Base-by-base conservation (phyloP, 2,329 filamentous ascomycete genomes). In the Sporothrix pallida region DNA sequence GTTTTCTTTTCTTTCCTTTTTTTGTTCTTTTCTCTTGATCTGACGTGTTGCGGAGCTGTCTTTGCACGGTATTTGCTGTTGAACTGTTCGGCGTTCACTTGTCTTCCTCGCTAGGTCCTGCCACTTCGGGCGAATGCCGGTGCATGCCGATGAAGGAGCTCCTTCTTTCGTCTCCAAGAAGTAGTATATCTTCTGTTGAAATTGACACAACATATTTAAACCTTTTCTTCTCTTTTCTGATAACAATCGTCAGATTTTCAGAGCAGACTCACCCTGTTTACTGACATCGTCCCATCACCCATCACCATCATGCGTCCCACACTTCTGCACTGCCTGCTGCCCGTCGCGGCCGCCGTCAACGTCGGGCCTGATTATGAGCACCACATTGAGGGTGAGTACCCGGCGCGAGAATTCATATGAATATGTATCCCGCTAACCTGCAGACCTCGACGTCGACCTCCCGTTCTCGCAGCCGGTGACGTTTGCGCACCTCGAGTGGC, bases 401-500 rank as follows among this genome's bases (percentile, higher is more conserved):
- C 50, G 2, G 12, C 1, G 12, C 7, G 20, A 13, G 3, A 31
- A 31, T 2, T 54, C 50, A n/a, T n/a, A n/a, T n/a, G n/a, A n/a
- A n/a, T n/a, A n/a, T n/a, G n/a, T n/a, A n/a, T n/a, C n/a, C n/a
- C n/a, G n/a, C n/a, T n/a, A n/a, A n/a, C 2, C 17, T 54, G 54
- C 10, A 15, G 74, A 75, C 58, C 72, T 75, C 37, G 74, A 75
- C 26, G 72, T 71, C 50, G 72, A 75, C 37, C 70, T 75, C 2
- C 74, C 74, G 2, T 75, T 75, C 37, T 75, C 74, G 8, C 72
- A 74, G 52, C 74, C 74, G 4, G 74, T 75, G 31, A 75, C 74
- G 3, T 75, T 75, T 71, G 74, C 74, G 26, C 74, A 75, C n/a
- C 50, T 75, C 8, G 74, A 75, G 42, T 75, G 74, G 72, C 74